Evolutionary conservation across 208 protist species (phyloP).

Genomic region (Leishmania aethiopica): DNA sequence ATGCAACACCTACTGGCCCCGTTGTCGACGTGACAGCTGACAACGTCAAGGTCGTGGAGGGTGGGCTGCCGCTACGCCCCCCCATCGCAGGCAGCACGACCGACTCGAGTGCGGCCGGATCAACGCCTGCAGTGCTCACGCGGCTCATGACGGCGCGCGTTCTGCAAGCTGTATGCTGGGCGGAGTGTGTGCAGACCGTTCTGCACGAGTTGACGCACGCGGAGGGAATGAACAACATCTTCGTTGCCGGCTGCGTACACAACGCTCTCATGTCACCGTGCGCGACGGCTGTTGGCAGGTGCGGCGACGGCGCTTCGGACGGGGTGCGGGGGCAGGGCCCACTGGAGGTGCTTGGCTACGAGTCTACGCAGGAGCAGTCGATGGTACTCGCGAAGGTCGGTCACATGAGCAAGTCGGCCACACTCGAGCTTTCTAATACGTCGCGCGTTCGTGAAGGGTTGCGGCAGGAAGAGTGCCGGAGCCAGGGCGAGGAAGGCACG

Average conservation of each 20-base stretch:
- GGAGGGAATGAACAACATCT: constrained; percentile 21
- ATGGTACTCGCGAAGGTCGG: constrained; percentile 24
- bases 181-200: constrained; percentile 31
- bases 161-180: constrained; percentile 33
- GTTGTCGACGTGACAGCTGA: neutral
- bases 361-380: constrained; percentile 32
- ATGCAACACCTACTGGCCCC: neutral
- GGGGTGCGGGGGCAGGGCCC: constrained; percentile 15
- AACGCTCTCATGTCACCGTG: constrained; percentile 22
- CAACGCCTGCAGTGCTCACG: constrained; percentile 5
- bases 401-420: constrained; percentile 11
- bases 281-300: neutral
- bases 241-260: constrained; percentile 28
- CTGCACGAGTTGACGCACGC: constrained; percentile 31
- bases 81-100: neutral
- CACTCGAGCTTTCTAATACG: constrained; percentile 21
- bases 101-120: neutral
- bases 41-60: constrained; percentile 1
- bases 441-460: constrained; percentile 22
- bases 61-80: constrained; percentile 1
- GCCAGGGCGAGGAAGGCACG: neutral
- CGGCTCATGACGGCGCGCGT: constrained; percentile 27
- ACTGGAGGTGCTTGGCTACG: constrained; percentile 37
- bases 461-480: neutral
- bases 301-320: neutral